These are phyloP conservation scores for Trichophyton verrucosum DNA, from an alignment of 2,329 filamentous ascomycete species.

Conservation along the genomic window DNA sequence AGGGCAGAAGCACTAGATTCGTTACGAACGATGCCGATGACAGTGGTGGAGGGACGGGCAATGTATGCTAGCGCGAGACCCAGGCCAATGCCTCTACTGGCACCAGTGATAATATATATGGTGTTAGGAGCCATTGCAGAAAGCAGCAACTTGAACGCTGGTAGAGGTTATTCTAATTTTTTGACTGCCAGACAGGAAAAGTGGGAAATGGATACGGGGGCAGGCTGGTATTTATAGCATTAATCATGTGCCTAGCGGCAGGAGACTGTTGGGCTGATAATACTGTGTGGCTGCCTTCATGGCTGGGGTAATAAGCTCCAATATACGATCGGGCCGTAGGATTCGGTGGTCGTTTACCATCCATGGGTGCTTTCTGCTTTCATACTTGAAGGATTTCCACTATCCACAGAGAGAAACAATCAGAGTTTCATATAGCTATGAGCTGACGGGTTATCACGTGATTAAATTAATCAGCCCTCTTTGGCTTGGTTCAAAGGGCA, in stretches of 20 bases:
- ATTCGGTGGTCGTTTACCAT: background rate
- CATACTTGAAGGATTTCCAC: background rate
- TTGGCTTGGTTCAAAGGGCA: background rate
- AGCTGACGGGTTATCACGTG: background rate
- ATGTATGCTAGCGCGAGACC: conserved; percentile 17
- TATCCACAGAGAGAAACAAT: no score
- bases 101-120: conserved; percentile 22
- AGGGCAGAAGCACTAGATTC: conserved; percentile 9
- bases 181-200: background rate
- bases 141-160: background rate
- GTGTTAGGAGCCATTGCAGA: conserved; percentile 13
- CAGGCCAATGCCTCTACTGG: conserved; percentile 21
- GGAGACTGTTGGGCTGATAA: background rate
- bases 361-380: background rate
- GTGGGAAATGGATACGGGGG: background rate
- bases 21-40: conserved; percentile 18
- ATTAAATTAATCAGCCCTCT: background rate
- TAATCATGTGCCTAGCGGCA: background rate
- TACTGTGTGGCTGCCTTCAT: background rate
- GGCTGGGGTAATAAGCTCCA: background rate
- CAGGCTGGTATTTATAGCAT: background rate
- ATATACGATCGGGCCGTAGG: background rate
- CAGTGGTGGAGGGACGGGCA: conserved; percentile 14
- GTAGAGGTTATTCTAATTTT: background rate
- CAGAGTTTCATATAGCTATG: no score